Evolutionary conservation across 2,329 filamentous ascomycete genomes (phyloP).

Genomic region (Calonectria fujianensis): DNA sequence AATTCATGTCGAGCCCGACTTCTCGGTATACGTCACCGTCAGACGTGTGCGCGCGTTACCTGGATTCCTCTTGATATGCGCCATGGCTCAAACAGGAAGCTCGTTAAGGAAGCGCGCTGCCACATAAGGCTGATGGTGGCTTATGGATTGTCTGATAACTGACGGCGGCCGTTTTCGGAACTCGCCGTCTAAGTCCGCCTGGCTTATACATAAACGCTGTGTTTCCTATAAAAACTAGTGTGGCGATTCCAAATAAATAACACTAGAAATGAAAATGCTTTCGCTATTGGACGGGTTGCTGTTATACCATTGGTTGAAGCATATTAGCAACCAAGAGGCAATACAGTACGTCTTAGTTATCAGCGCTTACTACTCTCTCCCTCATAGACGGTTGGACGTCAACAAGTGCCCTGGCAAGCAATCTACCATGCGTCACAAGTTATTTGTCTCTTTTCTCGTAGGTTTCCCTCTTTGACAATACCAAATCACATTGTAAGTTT

Average conservation of each 20-base stretch:
- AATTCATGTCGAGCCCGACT: background rate
- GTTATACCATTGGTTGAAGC: background rate
- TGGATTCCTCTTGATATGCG: background rate
- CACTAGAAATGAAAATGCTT: background rate
- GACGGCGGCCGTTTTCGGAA: background rate
- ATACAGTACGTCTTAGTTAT: background rate
- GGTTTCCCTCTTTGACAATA: background rate
- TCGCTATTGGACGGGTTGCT: background rate
- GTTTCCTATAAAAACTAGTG: background rate
- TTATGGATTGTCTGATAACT: background rate
- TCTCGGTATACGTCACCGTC: background rate
- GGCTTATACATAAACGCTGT: background rate
- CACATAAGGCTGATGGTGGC: constrained; percentile 20
- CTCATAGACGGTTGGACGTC: background rate
- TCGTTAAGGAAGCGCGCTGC: constrained; percentile 8
- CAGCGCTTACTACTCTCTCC: background rate
- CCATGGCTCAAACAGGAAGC: constrained; percentile 17
- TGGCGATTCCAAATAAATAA: background rate
- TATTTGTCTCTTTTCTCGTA: background rate
- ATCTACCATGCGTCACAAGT: background rate
- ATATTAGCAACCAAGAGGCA: background rate
- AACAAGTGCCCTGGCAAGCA: background rate
- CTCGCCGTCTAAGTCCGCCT: background rate
- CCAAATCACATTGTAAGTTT: background rate
- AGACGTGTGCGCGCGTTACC: background rate